Conservation (phyloP, 1,284 basidiomycete genomes). For the Filobasidium uniguttulatum region DNA sequence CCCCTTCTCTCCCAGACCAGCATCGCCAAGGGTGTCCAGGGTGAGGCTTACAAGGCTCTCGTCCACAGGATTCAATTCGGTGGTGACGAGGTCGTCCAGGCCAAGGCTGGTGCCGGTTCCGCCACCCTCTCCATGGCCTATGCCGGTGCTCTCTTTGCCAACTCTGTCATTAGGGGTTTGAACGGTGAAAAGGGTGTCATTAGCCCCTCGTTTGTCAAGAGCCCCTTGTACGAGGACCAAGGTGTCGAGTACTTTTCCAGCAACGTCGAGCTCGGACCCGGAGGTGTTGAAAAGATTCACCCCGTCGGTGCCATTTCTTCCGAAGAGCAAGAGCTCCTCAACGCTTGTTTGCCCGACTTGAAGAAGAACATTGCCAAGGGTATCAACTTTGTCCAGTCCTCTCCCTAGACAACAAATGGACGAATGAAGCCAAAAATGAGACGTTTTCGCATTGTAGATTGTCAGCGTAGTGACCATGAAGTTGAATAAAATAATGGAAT, state of each 20-base stretch:
- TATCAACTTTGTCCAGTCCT: conserved; percentile 51
- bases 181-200: conserved; percentile 77
- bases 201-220: conserved; percentile 72
- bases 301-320: conserved; percentile 59
- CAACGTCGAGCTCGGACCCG: conserved; percentile 64
- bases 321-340: conserved; percentile 73
- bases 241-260: conserved; percentile 74
- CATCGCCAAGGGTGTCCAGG: conserved; percentile 44
- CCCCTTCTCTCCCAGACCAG: conserved; percentile 79
- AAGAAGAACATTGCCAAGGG: conserved; percentile 97
- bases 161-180: conserved; percentile 66
- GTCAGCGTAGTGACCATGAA: too few species aligned
- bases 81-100: conserved; percentile 55
- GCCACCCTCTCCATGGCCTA: conserved; percentile 88
- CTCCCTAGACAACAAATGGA: conserved; percentile 2
- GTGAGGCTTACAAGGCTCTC: conserved; percentile 47
- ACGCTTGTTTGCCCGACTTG: conserved; percentile 76
- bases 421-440: too few species aligned
- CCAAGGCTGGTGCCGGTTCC: conserved; percentile 61
- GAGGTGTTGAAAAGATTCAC: conserved; percentile 83
- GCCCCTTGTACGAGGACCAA: conserved; percentile 59
- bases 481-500: too few species aligned
- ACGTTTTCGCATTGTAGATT: too few species aligned
- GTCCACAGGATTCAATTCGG: conserved; percentile 82
- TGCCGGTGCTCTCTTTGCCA: conserved; percentile 70